Conservation (phyloP, 75 land plant species). For the Selaginella tamariscina region DNA sequence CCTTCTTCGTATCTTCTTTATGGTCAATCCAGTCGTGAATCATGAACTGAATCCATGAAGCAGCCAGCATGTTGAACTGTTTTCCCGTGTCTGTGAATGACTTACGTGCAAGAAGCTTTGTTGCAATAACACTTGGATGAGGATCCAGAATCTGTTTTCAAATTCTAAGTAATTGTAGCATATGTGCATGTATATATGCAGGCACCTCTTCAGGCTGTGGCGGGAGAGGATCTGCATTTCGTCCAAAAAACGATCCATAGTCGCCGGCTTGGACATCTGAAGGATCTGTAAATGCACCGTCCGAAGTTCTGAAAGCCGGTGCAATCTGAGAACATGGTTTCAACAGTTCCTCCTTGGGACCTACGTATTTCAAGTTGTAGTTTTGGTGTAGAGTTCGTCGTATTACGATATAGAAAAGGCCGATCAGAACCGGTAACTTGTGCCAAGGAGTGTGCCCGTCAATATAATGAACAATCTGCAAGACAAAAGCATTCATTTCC, state of each 20-base stretch:
- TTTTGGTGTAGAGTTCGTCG: slow-evolving; percentile 42
- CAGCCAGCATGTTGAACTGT: slow-evolving; percentile 55
- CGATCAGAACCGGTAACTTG: slow-evolving; percentile 39
- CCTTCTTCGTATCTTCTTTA: too few relatives aligned
- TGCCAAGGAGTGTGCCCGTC: too few relatives aligned
- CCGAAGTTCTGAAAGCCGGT: slow-evolving; percentile 35
- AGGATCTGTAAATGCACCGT: slow-evolving; percentile 35
- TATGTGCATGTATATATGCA: too few relatives aligned
- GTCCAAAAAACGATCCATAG: too few relatives aligned
- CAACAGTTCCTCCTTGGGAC: too few relatives aligned
- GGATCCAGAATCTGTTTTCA: slow-evolving; percentile 50
- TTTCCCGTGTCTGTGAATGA: slow-evolving; percentile 30
- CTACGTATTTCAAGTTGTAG: slow-evolving; percentile 44
- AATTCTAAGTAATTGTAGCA: too few relatives aligned
- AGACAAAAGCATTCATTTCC: too few relatives aligned
- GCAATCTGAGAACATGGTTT: too few relatives aligned
- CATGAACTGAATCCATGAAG: slow-evolving; percentile 58
- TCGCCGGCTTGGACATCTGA: slow-evolving; percentile 11
- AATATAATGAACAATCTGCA: too few relatives aligned
- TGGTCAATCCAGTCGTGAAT: too few relatives aligned
- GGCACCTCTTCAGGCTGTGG: too few relatives aligned
- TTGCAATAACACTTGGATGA: slow-evolving; percentile 45
- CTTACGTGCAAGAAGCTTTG: too few relatives aligned
- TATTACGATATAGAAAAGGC: slow-evolving; percentile 36
- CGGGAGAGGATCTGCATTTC: slow-evolving; percentile 38